Percentiles rank a stretch among this genome's conserved stretches.
These are phyloP conservation scores for Ophiognomonia clavigignenti-juglandacearum DNA, from an alignment of 2,329 filamentous ascomycete species.

Conservation along the genomic window DNA sequence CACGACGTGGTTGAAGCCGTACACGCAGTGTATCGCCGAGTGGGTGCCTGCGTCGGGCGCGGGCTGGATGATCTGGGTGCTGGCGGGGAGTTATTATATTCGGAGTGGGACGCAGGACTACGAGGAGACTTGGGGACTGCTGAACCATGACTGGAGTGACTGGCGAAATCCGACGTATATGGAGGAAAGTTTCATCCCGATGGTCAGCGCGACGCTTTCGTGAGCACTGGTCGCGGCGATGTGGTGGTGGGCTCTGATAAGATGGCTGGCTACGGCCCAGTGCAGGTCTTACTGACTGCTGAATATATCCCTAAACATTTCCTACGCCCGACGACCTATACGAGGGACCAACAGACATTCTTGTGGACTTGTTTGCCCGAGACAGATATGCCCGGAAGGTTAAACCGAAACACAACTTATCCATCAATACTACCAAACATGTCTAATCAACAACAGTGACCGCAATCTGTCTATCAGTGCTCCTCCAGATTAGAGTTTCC, in stretches of 20 bases:
- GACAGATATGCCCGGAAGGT: no score
- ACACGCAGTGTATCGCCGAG: conserved; percentile 45
- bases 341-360: no score
- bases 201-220: conserved; percentile 30
- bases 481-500: no score
- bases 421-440: no score
- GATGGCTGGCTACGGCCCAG: no score
- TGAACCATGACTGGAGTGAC: conserved; percentile 48
- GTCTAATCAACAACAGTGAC: no score
- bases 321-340: no score
- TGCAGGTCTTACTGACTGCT: no score
- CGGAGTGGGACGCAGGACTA: conserved; percentile 46
- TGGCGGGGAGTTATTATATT: conserved; percentile 55
- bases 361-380: no score
- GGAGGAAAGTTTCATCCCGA: conserved; percentile 33
- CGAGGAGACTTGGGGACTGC: conserved; percentile 54
- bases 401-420: no score
- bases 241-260: not conserved
- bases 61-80: conserved; percentile 55
- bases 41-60: conserved; percentile 44
- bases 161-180: conserved; percentile 43
- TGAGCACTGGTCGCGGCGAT: not conserved
- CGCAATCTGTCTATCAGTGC: no score
- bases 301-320: no score
- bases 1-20: conserved; percentile 40